These are phyloP conservation scores for Cinchona pubescens DNA, from an alignment of 257 asterid species.

Conservation along the genomic window DNA sequence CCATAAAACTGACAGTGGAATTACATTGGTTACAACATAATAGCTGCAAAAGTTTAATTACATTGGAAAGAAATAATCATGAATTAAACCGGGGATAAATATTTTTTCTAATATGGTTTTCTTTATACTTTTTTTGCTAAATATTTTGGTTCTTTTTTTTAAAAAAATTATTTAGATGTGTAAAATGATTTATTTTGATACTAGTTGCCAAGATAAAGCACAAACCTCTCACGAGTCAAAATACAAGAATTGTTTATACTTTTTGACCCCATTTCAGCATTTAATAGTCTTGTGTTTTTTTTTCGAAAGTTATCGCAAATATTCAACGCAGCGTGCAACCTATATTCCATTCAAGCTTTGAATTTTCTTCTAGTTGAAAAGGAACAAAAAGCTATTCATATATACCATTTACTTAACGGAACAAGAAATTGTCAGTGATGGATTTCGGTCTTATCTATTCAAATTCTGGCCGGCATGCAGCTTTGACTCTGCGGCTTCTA, in stretches of 20 bases:
- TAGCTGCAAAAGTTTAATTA: background rate
- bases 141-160: background rate
- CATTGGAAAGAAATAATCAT: background rate
- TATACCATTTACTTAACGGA: background rate
- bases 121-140: background rate
- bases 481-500: background rate
- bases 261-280: background rate
- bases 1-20: no score
- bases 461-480: no score
- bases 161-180: no score
- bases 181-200: background rate
- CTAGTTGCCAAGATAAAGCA: background rate
- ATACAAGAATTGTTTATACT: no score
- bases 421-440: background rate
- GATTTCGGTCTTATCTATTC: conserved; percentile 2
- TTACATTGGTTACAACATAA: background rate
- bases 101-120: background rate
- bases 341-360: background rate
- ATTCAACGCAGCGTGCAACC: background rate
- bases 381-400: background rate
- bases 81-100: background rate
- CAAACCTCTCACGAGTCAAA: background rate
- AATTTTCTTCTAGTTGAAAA: background rate
- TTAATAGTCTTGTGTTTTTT: background rate
- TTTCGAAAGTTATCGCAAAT: background rate